Percentiles rank a stretch among this genome's conserved stretches.
Evolutionary conservation across 202 grass and related monocot species (phyloP).

Genomic region (Carex sylvatica): DNA sequence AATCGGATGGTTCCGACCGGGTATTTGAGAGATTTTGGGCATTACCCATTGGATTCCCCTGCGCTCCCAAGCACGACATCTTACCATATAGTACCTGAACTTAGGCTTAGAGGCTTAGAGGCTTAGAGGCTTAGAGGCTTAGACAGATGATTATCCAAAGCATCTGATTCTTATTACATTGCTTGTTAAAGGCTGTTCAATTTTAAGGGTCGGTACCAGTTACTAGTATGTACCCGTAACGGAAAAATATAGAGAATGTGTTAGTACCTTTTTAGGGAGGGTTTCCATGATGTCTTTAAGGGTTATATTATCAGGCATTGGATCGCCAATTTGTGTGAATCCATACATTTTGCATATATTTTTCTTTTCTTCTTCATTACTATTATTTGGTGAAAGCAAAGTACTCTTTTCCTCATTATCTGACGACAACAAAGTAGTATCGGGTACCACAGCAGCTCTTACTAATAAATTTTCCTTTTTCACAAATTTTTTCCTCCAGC

Average conservation of each 20-base stretch:
- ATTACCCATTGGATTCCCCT: too few species aligned
- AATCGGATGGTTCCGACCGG: too few species aligned
- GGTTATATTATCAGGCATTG: conserved; percentile 61
- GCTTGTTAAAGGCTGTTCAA: too few species aligned
- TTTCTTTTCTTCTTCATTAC: conserved; percentile 49
- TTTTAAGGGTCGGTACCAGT: too few species aligned
- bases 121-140: too few species aligned
- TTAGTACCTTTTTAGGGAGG: conserved; percentile 73
- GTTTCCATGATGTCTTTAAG: conserved; percentile 93
- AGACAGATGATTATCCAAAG: too few species aligned
- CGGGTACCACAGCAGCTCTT: conserved; percentile 36
- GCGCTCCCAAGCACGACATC: neutral
- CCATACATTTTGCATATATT: conserved; percentile 76
- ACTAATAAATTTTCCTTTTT: neutral
- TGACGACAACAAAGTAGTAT: conserved; percentile 33
- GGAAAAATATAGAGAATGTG: neutral
- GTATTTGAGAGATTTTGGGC: too few species aligned
- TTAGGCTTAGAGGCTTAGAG: too few species aligned
- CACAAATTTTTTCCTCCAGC: neutral
- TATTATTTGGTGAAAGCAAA: neutral
- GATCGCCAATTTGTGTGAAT: conserved; percentile 84
- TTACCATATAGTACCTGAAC: too few species aligned
- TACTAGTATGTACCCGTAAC: neutral
- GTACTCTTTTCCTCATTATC: conserved; percentile 44
- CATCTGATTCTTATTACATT: too few species aligned